phyloP scores from a whole-genome alignment of 208 protist species.

The Trypanosoma platydactyli region DNA sequence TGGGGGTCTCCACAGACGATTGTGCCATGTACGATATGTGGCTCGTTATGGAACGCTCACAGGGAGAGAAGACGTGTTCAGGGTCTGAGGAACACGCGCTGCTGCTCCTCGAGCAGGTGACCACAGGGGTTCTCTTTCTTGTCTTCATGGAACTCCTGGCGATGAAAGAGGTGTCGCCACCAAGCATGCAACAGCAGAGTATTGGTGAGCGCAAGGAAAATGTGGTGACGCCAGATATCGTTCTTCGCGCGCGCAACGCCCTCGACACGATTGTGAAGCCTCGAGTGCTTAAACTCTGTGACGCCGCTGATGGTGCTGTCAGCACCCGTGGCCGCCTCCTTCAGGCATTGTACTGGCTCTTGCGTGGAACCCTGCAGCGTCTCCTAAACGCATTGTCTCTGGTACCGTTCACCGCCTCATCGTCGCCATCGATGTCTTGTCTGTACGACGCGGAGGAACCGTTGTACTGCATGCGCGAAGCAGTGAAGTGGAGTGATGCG shows the following conservation, averaged over 20 bases:
- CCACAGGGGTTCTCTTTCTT: conserved; percentile 31
- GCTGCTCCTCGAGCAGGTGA: conserved; percentile 15
- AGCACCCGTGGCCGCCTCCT: conserved; percentile 42
- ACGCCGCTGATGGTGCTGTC: conserved; percentile 37
- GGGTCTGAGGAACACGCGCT: not conserved
- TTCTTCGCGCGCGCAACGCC: conserved; percentile 11
- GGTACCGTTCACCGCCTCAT: not conserved
- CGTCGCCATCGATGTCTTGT: not conserved
- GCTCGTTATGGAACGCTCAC: conserved; percentile 15
- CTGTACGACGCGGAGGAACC: conserved; percentile 27
- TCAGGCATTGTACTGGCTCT: conserved; percentile 48
- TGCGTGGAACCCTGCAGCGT: conserved; percentile 44
- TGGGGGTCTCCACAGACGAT: not conserved
- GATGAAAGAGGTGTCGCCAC: conserved; percentile 28
- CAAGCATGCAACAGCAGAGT: not conserved
- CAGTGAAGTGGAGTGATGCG: conserved; percentile 38
- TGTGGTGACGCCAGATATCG: not conserved
- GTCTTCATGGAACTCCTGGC: conserved; percentile 43
- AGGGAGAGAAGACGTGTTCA: not conserved
- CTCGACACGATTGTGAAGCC: conserved; percentile 26
- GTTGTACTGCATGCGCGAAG: conserved; percentile 36
- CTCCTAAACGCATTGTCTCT: conserved; percentile 23
- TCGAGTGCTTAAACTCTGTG: conserved; percentile 26
- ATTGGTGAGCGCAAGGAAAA: not conserved
- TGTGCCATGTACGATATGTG: conserved; percentile 23